A percentile compares a stretch with the other conserved stretches of the same genome.
Evolutionary conservation across 495 filamentous ascomycete genomes (phyloP).

Genomic region (Choiromyces venosus): DNA sequence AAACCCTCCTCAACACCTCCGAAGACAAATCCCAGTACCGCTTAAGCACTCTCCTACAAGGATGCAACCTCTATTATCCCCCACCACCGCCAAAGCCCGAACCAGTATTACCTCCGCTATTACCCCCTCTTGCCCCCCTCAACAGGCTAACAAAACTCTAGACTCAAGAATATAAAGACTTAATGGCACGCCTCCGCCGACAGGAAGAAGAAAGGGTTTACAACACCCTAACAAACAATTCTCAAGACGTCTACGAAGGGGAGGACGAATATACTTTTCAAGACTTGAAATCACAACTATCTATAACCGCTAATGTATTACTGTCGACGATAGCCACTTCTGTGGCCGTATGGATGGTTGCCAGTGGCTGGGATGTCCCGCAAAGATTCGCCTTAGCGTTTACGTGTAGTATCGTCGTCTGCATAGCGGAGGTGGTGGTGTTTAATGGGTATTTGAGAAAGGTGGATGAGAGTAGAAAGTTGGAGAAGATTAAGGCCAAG

Average conservation of each 20-base stretch:
- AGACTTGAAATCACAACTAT: constrained; percentile 69
- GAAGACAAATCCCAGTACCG: constrained; percentile 39
- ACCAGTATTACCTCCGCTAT: constrained; percentile 54
- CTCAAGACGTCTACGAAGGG: constrained; percentile 51
- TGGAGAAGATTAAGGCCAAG: constrained; percentile 51
- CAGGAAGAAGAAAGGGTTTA: constrained; percentile 76
- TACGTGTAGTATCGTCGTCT: constrained; percentile 63
- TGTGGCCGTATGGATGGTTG: constrained; percentile 66
- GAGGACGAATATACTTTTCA: constrained; percentile 52
- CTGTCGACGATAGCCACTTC: constrained; percentile 66
- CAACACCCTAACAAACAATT: constrained; percentile 64
- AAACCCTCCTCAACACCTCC: constrained; percentile 46
- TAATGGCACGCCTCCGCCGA: constrained; percentile 77
- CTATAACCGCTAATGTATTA: constrained; percentile 67
- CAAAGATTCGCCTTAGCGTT: constrained; percentile 64
- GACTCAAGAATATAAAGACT: constrained; percentile 78
- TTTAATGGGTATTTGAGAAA: constrained; percentile 82
- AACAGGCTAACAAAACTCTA: constrained; percentile 44
- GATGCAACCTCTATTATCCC: constrained; percentile 67
- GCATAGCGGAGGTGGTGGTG: constrained; percentile 77
- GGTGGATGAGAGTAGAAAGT: constrained; percentile 63
- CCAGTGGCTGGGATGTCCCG: constrained; percentile 64
- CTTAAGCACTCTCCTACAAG: constrained; percentile 53
- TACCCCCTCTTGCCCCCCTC: constrained; percentile 6
- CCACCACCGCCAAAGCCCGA: constrained; percentile 72